Base-by-base conservation (phyloP, 208 protist species). In the Trypanosoma rangeli region DNA sequence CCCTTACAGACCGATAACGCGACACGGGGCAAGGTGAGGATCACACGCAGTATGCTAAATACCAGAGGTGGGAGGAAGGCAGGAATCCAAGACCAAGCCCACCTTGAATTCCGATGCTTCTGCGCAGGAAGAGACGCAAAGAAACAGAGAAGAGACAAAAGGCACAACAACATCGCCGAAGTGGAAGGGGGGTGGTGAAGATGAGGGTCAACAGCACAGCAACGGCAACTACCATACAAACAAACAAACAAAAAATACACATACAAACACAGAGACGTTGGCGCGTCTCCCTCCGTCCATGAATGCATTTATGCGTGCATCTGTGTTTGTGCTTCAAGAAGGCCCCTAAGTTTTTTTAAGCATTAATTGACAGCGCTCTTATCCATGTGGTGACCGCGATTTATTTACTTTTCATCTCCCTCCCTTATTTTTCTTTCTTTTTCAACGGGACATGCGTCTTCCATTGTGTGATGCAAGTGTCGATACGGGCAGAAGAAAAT, bases 21-120 rank as follows among this genome's bases (percentile, higher is more conserved):
- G 8, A 20, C 5, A 9, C 42, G 42, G 42, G 1, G 42, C 42
- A 9, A 15, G 8, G 42, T 18, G 13, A 46, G 42, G 49, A n/a
- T 22, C 49, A 20, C 49, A 26, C n/a, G 49, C 49, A 53, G n/a
- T 2, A 4, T 5, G 7, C 22, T 1, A 53, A 26, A 15, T 26
- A 24, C 22, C 4, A 68, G 33, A 39, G 44, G 16, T 70, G 53
- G 15, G 31, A 71, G 54, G 52, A 68, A 48, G 63, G 48, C 31
- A 50, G 28, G 22, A 67, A 54, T 44, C 39, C 15, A 35, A 67
- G 28, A 50, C 20, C 49, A 5, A 5, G 31, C 24, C 49, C 4
- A 28, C 0, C 26, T 49, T 50, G 46, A 50, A 15, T 3, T n/a
- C 2, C 10, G 18, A 50, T 9, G 20, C 20, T 50, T n/a, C 46